These are phyloP conservation scores for Hibiscus trionum DNA, from an alignment of 345 rosid species.

Conservation along the genomic window DNA sequence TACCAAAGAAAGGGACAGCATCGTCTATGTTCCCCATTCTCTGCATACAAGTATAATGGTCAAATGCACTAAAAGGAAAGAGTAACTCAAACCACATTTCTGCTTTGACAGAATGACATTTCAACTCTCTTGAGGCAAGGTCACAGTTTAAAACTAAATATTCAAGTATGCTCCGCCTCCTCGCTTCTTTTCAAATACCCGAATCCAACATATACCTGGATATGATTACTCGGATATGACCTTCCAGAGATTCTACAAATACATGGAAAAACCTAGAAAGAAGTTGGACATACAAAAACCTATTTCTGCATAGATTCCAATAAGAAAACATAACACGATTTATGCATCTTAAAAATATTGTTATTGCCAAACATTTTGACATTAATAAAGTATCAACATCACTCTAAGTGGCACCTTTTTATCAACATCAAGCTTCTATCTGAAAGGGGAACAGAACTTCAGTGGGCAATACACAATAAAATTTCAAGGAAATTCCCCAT, in stretches of 20 bases:
- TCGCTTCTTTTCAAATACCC: too few species aligned
- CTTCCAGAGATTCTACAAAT: too few species aligned
- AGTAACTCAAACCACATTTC: background rate
- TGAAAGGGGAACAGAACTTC: background rate
- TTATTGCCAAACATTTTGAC: background rate
- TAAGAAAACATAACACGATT: background rate
- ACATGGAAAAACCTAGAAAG: too few species aligned
- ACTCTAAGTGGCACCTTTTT: background rate
- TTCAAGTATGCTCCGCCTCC: too few species aligned
- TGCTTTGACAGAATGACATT: background rate
- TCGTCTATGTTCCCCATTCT: conserved; percentile 66
- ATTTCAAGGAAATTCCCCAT: background rate
- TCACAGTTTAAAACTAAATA: background rate
- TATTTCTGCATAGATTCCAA: too few species aligned
- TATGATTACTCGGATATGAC: too few species aligned
- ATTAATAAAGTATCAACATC: background rate
- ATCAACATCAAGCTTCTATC: background rate
- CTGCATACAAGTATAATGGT: conserved; percentile 30
- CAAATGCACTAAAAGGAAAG: background rate
- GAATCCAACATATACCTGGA: too few species aligned
- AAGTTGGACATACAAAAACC: too few species aligned
- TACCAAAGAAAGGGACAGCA: conserved; percentile 57
- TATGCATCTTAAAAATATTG: background rate
- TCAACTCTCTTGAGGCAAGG: background rate
- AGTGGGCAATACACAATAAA: background rate